Evolutionary conservation across 768 basidiomycete species (phyloP).

Genomic region (Kwoniella dejecticola): DNA sequence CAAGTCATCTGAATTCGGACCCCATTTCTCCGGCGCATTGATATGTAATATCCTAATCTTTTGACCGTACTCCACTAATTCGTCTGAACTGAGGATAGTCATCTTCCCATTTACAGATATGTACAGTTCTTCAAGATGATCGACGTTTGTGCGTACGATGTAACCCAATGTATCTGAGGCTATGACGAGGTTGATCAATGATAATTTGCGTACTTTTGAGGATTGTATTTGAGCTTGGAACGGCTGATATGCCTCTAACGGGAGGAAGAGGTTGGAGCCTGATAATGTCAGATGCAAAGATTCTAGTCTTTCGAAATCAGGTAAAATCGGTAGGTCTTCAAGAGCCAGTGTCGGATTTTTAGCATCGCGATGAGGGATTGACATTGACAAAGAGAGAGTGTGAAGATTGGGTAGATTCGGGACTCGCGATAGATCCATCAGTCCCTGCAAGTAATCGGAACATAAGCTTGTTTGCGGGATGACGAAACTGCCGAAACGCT

Average conservation of each 20-base stretch:
- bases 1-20: conserved; percentile 35
- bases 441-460: conserved; percentile 13
- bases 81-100: conserved; percentile 21
- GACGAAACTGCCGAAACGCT: background rate
- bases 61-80: background rate
- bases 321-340: conserved; percentile 32
- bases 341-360: conserved; percentile 3
- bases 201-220: conserved; percentile 25
- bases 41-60: conserved; percentile 36
- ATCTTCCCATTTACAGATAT: conserved; percentile 31
- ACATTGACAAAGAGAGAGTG: conserved; percentile 37
- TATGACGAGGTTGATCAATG: conserved; percentile 39
- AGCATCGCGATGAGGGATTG: conserved; percentile 24
- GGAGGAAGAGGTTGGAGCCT: conserved; percentile 12
- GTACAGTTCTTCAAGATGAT: conserved; percentile 38
- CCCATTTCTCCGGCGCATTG: conserved; percentile 36
- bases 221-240: conserved; percentile 22
- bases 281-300: conserved; percentile 42
- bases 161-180: conserved; percentile 13
- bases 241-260: conserved; percentile 2
- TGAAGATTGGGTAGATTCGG: conserved; percentile 28
- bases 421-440: conserved; percentile 31
- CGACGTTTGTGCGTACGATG: conserved; percentile 17
- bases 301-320: conserved; percentile 16
- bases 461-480: background rate